phyloP scores from a whole-genome alignment of 805 yeast species.

The Ogataea zsoltii region DNA sequence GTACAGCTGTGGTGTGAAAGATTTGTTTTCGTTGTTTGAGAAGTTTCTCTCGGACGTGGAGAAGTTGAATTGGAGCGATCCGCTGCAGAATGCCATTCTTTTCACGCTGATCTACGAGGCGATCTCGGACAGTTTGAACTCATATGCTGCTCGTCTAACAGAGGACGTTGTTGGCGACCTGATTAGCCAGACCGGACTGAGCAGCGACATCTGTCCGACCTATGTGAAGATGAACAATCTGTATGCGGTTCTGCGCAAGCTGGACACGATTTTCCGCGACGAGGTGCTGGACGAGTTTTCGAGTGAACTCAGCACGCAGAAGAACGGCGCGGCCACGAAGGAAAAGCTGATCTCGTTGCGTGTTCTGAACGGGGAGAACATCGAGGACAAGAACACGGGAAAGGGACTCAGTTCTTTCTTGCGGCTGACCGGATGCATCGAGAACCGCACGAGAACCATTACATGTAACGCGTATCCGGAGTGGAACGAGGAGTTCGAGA shows the following conservation, averaged over 20 bases:
- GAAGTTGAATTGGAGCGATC: constrained; percentile 9
- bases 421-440: constrained; percentile 18
- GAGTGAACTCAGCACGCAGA: constrained; percentile 1
- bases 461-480: constrained; percentile 14
- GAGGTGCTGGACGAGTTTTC: constrained; percentile 19
- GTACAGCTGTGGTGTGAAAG: constrained; percentile 16
- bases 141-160: constrained; percentile 14
- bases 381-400: constrained; percentile 14
- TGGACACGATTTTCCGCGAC: constrained; percentile 20
- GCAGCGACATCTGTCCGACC: constrained; percentile 8
- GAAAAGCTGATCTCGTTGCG: constrained; percentile 15
- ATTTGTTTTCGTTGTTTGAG: constrained; percentile 17
- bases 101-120: constrained; percentile 15
- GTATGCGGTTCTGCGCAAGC: constrained; percentile 13
- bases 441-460: constrained; percentile 22
- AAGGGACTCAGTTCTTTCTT: constrained; percentile 14
- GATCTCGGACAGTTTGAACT: constrained; percentile 7
- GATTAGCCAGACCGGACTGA: neutral
- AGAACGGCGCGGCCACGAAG: neutral
- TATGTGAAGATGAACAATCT: constrained; percentile 22
- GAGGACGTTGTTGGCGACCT: constrained; percentile 13
- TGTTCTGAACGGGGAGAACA: constrained; percentile 19
- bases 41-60: constrained; percentile 9
- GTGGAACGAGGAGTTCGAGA: constrained; percentile 25
- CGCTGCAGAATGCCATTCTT: constrained; percentile 14